Conservation (phyloP, 2,329 filamentous ascomycete species). For the Bipolaris oryzae region DNA sequence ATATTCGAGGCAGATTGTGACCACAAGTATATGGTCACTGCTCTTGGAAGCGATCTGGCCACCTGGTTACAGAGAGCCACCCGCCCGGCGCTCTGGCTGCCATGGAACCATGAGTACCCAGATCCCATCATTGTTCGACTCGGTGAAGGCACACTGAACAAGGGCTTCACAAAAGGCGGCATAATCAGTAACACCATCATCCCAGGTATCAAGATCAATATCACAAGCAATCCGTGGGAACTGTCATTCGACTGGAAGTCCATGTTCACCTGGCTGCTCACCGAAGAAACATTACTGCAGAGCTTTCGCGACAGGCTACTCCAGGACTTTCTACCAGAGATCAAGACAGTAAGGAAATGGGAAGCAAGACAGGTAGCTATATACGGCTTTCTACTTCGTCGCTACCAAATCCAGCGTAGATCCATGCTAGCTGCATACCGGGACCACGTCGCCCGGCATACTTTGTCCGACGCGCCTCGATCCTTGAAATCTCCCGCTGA, state of each 20-base stretch:
- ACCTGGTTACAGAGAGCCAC: neutral
- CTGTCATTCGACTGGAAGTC: conserved; percentile 11
- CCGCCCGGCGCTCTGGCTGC: neutral
- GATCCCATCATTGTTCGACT: neutral
- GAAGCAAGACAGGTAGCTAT: neutral
- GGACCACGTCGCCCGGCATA: neutral
- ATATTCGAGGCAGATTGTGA: neutral
- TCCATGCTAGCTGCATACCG: neutral
- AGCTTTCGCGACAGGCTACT: neutral
- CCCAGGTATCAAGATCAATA: neutral
- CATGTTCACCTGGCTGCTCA: conserved; percentile 8
- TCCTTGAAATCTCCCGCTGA: neutral
- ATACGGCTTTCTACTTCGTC: neutral
- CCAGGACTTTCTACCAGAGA: neutral
- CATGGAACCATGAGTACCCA: neutral
- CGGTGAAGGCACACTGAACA: neutral
- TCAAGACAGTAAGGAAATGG: no score
- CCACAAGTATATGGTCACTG: neutral
- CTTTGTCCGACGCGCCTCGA: neutral
- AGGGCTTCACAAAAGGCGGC: conserved; percentile 3
- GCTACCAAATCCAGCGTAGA: neutral
- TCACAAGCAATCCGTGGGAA: neutral
- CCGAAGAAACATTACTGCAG: conserved; percentile 5
- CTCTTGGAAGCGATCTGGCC: neutral
- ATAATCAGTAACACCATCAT: conserved; percentile 8